Base-by-base conservation (phyloP, 352 stramenopile genomes). In the Globisporangium perplexum region DNA sequence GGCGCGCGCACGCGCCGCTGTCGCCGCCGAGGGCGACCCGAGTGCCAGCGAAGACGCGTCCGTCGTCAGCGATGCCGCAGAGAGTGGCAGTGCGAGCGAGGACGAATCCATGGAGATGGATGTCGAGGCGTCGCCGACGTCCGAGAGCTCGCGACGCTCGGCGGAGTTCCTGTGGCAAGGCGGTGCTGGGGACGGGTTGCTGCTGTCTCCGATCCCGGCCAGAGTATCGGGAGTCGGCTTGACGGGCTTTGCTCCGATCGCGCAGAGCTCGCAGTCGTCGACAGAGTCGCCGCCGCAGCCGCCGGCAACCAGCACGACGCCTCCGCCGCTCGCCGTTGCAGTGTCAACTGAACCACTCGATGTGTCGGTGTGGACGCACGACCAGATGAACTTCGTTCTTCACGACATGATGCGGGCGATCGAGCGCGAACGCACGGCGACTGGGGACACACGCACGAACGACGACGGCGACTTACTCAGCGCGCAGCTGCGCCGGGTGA, bases 371-470 rank as follows among this genome's bases (percentile, higher is more conserved):
- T 84, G 69, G 57, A 84, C 76, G 14, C 74, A 72, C 45, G 74
- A 87, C 35, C 79, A 90, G 60, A 50, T 80, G 10, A 78, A 77
- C 51, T 83, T 74, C 50, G 68, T 78, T 22, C 48, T 90, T 17
- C 74, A 69, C 39, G 79, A 90, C 48, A 69, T 74, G 49, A 48
- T 71, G 18, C 53, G 62, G 20, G 51, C 55, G 14, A 54, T 76
- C 26, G 33, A 65, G 39, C 53, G 53, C 7, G 39, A 59, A 18
- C 59, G 53, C 18, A 23, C 53, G 8, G 22, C 39, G 36, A 60
- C 47, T 26, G 53, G 52, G 8, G 61, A 56, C 17, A 22, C 33
- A 2, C 22, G 17, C 6, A 22, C 18, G 35, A 28, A 39, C 3
- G 23, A 55, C 12, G 20, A 48, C n/a, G n/a, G n/a, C n/a, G 54